These are phyloP conservation scores for Groenewaldozyma salmanticensis DNA, from an alignment of 805 yeast genomes.

Conservation along the genomic window DNA sequence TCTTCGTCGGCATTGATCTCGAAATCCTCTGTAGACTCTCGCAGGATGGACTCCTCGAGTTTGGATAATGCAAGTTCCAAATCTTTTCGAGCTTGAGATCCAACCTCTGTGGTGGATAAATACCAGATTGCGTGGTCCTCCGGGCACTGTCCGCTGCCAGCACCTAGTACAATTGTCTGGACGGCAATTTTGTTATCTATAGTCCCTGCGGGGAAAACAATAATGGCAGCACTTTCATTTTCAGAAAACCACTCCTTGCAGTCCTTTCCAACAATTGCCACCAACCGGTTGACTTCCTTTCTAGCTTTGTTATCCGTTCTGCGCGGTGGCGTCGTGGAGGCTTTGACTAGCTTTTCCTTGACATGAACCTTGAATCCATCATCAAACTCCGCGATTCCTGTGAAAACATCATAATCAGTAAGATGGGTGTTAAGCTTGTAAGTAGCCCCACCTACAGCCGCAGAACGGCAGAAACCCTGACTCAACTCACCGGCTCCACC, in stretches of 20 bases:
- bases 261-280: constrained; percentile 74
- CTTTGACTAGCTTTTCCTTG: constrained; percentile 59
- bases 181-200: constrained; percentile 65
- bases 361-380: constrained; percentile 72
- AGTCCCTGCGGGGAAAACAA: constrained; percentile 85
- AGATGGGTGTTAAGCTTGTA: constrained; percentile 71
- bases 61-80: constrained; percentile 71
- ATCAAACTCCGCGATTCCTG: constrained; percentile 46
- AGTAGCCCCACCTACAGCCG: constrained; percentile 96
- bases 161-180: constrained; percentile 79
- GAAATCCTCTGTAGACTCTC: constrained; percentile 61
- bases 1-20: constrained; percentile 46
- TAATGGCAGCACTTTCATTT: constrained; percentile 74
- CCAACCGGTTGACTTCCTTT: constrained; percentile 50
- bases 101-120: constrained; percentile 65
- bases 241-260: constrained; percentile 90
- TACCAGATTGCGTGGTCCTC: constrained; percentile 87
- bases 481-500: constrained; percentile 95
- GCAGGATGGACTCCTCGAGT: constrained; percentile 67
- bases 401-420: constrained; percentile 51
- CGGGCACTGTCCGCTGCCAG: constrained; percentile 82
- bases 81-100: constrained; percentile 61
- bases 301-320: constrained; percentile 13
- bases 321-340: constrained; percentile 10
- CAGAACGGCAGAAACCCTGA: constrained; percentile 95